phyloP scores from a whole-genome alignment of 306 rosid genomes.

The Vigna reflexopilosa region DNA sequence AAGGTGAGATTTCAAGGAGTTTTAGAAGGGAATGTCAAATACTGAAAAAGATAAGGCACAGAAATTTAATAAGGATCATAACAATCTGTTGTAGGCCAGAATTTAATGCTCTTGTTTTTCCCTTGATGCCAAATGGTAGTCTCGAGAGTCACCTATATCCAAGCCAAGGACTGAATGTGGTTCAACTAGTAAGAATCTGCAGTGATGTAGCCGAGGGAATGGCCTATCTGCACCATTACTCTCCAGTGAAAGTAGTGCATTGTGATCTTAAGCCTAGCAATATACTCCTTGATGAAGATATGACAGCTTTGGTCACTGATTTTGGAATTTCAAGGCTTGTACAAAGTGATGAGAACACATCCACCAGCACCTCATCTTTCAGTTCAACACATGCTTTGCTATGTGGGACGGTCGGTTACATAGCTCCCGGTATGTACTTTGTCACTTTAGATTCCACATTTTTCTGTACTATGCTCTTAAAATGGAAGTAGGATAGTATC shows the following conservation, averaged over 20 bases:
- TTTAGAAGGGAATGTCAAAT: constrained; percentile 86
- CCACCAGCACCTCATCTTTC: constrained; percentile 54
- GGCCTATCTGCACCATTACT: constrained; percentile 86
- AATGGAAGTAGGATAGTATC: not conserved
- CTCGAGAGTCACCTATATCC: constrained; percentile 82
- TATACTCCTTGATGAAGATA: constrained; percentile 80
- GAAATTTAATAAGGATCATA: constrained; percentile 85
- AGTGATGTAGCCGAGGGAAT: constrained; percentile 90
- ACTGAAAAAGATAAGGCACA: constrained; percentile 73
- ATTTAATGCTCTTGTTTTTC: constrained; percentile 92
- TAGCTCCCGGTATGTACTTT: constrained; percentile 83
- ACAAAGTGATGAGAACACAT: constrained; percentile 49
- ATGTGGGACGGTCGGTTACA: constrained; percentile 89
- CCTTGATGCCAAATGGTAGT: constrained; percentile 89
- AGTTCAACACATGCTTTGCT: constrained; percentile 77
- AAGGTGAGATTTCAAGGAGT: constrained; percentile 66
- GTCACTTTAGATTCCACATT: constrained; percentile 13
- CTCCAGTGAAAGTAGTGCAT: constrained; percentile 81
- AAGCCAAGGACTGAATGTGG: constrained; percentile 59
- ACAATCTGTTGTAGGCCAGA: constrained; percentile 77
- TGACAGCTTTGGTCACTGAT: constrained; percentile 90
- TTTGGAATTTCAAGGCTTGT: constrained; percentile 88
- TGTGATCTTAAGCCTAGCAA: constrained; percentile 96
- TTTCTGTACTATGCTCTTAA: constrained; percentile 7
- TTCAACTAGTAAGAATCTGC: constrained; percentile 78